phyloP scores from a whole-genome alignment of 2,329 filamentous ascomycete species.

The Cylindrodendrum hubeiense region DNA sequence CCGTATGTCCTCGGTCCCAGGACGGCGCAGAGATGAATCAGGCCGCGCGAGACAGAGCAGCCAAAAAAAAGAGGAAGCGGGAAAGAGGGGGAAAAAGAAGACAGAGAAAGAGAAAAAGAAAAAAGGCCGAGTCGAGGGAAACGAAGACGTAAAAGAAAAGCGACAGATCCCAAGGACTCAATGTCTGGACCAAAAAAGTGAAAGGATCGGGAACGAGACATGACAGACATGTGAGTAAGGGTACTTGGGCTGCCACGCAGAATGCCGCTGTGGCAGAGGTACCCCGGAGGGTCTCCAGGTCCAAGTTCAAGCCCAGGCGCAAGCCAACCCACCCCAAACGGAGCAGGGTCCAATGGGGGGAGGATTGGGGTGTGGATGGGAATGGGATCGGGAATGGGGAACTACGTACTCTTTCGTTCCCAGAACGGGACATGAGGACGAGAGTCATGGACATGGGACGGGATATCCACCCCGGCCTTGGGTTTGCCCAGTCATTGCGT shows the following conservation, averaged over 20 bases:
- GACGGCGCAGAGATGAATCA: conserved; percentile 14
- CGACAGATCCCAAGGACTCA: conserved; percentile 10
- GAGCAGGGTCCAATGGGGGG: conserved; percentile 35
- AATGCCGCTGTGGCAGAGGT: conserved; percentile 35
- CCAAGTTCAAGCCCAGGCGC: conserved; percentile 31
- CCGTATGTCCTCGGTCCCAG: conserved; percentile 12
- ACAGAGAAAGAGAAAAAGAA: conserved; percentile 29
- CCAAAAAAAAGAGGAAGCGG: conserved; percentile 22
- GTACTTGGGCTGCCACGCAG: conserved; percentile 33
- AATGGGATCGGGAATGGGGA: conserved; percentile 18
- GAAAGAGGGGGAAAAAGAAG: conserved; percentile 10
- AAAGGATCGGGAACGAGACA: conserved; percentile 22
- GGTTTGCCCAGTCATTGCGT: conserved; percentile 9
- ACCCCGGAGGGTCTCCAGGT: conserved; percentile 38
- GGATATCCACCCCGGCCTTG: conserved; percentile 10
- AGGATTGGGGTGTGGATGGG: conserved; percentile 30
- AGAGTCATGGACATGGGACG: conserved; percentile 1
- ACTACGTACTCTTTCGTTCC: conserved; percentile 17
- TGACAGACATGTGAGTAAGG: conserved; percentile 40
- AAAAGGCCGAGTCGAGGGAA: conserved; percentile 18
- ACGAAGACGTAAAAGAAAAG: conserved; percentile 21
- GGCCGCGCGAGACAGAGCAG: conserved; percentile 17
- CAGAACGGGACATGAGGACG: neutral
- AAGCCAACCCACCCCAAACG: conserved; percentile 34
- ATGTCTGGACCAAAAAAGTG: conserved; percentile 15